These are phyloP conservation scores for Penicillium capsulatum DNA, from an alignment of 2,329 filamentous ascomycete species.

Conservation along the genomic window DNA sequence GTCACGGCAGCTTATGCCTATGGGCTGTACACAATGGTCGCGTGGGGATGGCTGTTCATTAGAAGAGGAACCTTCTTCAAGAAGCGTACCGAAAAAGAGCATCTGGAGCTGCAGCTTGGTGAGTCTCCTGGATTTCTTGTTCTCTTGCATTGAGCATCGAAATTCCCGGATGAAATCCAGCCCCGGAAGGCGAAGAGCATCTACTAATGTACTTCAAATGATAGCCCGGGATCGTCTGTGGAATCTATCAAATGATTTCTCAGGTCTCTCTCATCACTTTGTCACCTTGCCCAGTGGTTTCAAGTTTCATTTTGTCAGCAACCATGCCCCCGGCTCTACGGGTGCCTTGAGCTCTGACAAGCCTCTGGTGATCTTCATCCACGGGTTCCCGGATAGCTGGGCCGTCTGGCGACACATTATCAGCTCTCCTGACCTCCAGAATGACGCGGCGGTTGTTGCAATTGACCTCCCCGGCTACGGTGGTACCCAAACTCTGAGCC, in stretches of 20 bases:
- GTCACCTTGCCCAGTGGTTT: slow-evolving; percentile 47
- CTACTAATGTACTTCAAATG: background rate
- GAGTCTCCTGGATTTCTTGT: no score
- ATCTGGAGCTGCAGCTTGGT: slow-evolving; percentile 41
- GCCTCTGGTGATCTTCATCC: slow-evolving; percentile 52
- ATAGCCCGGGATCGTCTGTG: slow-evolving; percentile 53
- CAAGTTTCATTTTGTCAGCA: slow-evolving; percentile 55
- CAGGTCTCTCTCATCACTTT: slow-evolving; percentile 50
- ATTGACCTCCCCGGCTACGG: slow-evolving; percentile 58
- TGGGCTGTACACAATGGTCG: slow-evolving; percentile 35
- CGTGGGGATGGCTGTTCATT: slow-evolving; percentile 32
- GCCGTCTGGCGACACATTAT: slow-evolving; percentile 52
- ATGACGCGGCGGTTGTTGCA: slow-evolving; percentile 48
- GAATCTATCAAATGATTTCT: slow-evolving; percentile 49
- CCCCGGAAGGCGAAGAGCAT: no score
- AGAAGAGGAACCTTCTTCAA: slow-evolving; percentile 37
- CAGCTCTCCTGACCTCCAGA: slow-evolving; percentile 35
- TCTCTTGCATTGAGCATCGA: no score
- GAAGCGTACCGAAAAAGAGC: slow-evolving; percentile 37
- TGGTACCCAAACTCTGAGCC: slow-evolving; percentile 51
- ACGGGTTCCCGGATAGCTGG: slow-evolving; percentile 59
- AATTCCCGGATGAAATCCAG: no score
- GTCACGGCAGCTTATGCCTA: slow-evolving; percentile 28
- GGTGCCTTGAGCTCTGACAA: slow-evolving; percentile 20
- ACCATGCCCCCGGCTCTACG: slow-evolving; percentile 25